These are phyloP conservation scores for Lasiodiplodia gonubiensis DNA, from an alignment of 2,329 filamentous ascomycete species.

Conservation along the genomic window DNA sequence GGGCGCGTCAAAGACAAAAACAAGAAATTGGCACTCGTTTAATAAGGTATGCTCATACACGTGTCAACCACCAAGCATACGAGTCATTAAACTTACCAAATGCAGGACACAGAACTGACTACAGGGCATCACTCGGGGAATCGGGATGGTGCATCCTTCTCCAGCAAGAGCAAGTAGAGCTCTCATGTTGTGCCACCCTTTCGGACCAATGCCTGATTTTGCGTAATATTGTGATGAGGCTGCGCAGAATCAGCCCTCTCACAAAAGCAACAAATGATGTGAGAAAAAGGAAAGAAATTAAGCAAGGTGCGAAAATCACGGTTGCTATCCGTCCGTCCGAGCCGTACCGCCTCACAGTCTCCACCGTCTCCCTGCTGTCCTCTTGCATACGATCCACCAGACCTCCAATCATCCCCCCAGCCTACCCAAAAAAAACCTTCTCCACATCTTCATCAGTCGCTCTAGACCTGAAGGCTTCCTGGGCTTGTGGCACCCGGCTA, in stretches of 20 bases:
- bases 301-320: neutral
- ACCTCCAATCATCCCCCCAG: neutral
- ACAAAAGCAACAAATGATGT: neutral
- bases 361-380: neutral
- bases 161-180: neutral
- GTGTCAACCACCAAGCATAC: neutral
- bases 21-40: neutral
- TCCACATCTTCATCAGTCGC: neutral
- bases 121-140: neutral
- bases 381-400: neutral
- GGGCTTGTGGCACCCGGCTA: neutral
- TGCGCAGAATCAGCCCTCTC: neutral
- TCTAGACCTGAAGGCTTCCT: neutral
- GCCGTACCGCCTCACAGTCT: neutral
- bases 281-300: neutral
- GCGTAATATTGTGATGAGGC: neutral
- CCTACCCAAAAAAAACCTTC: neutral
- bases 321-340: neutral
- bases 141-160: neutral
- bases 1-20: neutral
- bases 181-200: neutral
- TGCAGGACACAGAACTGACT: neutral
- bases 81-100: neutral
- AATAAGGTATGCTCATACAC: neutral
- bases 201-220: neutral